Conservation (phyloP, 2,329 filamentous ascomycete species). For the Nemania bipapillata region DNA sequence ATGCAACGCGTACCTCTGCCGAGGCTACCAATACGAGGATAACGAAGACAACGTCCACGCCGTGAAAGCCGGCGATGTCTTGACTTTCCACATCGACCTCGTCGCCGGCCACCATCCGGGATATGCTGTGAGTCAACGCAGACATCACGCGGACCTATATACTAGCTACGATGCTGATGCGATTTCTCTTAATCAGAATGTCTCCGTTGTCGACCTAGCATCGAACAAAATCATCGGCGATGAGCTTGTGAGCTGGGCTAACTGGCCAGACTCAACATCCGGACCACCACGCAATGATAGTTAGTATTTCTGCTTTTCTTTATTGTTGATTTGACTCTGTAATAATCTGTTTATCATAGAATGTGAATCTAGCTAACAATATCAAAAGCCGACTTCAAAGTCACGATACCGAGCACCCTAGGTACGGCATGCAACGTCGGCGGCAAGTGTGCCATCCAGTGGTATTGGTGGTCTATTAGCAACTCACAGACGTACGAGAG, state of each 20-base stretch:
- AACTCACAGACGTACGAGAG: slow-evolving; percentile 71
- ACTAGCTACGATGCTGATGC: slow-evolving; percentile 34
- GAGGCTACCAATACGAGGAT: slow-evolving; percentile 50
- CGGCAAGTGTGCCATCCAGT: slow-evolving; percentile 64
- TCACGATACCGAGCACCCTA: slow-evolving; percentile 64
- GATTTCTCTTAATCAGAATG: slow-evolving; percentile 52
- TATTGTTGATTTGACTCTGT: slow-evolving; percentile 24
- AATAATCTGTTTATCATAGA: not conserved
- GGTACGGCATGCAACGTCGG: slow-evolving; percentile 59
- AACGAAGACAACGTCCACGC: slow-evolving; percentile 46
- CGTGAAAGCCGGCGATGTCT: slow-evolving; percentile 51
- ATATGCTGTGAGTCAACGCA: slow-evolving; percentile 43
- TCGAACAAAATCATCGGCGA: slow-evolving; percentile 61
- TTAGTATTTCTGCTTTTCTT: slow-evolving; percentile 57
- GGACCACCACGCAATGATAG: slow-evolving; percentile 45
- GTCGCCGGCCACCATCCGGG: slow-evolving; percentile 54
- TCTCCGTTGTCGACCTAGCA: slow-evolving; percentile 60
- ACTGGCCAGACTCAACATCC: slow-evolving; percentile 42
- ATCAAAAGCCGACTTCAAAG: slow-evolving; percentile 55
- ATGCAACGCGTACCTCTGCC: slow-evolving; percentile 48
- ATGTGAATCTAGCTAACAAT: not conserved
- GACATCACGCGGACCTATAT: not conserved
- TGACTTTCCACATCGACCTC: slow-evolving; percentile 55
- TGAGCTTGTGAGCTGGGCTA: slow-evolving; percentile 59
- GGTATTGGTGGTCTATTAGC: slow-evolving; percentile 68